Evolutionary conservation across 1,284 basidiomycete genomes (phyloP).

Genomic region (Naganishia liquefaciens): DNA sequence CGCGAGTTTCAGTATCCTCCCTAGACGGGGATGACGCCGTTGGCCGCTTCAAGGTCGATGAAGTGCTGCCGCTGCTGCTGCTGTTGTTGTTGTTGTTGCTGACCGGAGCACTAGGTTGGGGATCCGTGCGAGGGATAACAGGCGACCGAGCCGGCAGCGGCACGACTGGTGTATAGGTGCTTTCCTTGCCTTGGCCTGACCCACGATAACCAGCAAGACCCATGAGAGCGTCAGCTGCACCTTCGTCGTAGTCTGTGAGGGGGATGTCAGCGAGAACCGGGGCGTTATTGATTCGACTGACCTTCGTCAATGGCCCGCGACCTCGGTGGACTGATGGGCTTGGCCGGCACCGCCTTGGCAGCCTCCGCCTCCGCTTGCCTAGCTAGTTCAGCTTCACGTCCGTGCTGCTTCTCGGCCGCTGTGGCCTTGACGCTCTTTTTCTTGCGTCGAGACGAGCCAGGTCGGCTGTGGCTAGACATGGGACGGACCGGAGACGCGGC

Average conservation of each 20-base stretch:
- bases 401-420: neutral
- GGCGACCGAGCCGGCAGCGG: neutral
- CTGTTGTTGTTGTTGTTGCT: too few relatives aligned
- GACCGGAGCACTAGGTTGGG: slow-evolving; percentile 17
- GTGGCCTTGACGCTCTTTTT: slow-evolving; percentile 5
- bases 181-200: slow-evolving; percentile 29
- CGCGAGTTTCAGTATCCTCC: slow-evolving; percentile 36
- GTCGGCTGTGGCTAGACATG: slow-evolving; percentile 26
- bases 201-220: slow-evolving; percentile 48
- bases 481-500: slow-evolving; percentile 30
- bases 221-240: slow-evolving; percentile 53
- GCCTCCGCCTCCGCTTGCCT: too few relatives aligned
- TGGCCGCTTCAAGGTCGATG: slow-evolving; percentile 3
- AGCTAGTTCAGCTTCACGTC: too few relatives aligned
- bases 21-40: slow-evolving; percentile 31
- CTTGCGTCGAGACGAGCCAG: slow-evolving; percentile 31
- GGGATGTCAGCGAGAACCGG: slow-evolving; percentile 1
- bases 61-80: too few relatives aligned
- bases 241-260: slow-evolving; percentile 52
- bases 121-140: slow-evolving; percentile 20
- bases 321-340: slow-evolving; percentile 29
- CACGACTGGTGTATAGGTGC: slow-evolving; percentile 19
- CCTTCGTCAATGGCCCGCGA: slow-evolving; percentile 49
- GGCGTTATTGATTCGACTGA: slow-evolving; percentile 35
- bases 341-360: neutral